A percentile compares a stretch with the other conserved stretches of the same genome.
These are phyloP conservation scores for Lolium rigidum DNA, from an alignment of 176 grass and related monocot species.

Conservation along the genomic window DNA sequence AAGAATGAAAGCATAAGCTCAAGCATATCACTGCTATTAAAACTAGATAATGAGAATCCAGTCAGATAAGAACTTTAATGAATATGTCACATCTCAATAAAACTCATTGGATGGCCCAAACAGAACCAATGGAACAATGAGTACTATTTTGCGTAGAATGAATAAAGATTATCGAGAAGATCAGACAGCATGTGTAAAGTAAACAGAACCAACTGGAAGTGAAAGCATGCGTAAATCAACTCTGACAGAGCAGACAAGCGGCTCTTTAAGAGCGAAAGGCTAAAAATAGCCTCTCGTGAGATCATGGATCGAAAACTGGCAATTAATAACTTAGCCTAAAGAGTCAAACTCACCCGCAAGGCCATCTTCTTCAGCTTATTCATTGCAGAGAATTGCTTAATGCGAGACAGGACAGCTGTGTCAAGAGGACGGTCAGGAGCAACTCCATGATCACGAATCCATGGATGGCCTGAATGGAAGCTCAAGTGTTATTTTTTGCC, in stretches of 20 bases:
- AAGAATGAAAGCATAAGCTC: background rate
- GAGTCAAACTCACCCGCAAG: conserved; percentile 64
- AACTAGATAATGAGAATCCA: background rate
- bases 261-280: background rate
- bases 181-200: background rate
- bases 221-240: conserved; percentile 12
- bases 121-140: background rate
- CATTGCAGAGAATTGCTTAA: conserved; percentile 99
- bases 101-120: background rate
- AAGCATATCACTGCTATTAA: background rate
- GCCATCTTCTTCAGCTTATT: conserved; percentile 99
- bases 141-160: background rate
- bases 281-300: background rate
- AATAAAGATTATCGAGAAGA: conserved; percentile 6
- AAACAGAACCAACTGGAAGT: background rate
- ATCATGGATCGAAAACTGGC: background rate
- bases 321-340: conserved; percentile 21
- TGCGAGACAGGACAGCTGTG: conserved; percentile 93
- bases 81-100: background rate
- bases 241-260: background rate
- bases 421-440: conserved; percentile 94
- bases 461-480: conserved; percentile 82
- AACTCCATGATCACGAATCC: conserved; percentile 95
- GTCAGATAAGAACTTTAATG: conserved; percentile 4
- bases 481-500: conserved; percentile 38